Evolutionary conservation across 345 rosid species (phyloP), one percentile per base, ranked within the genome.

Genomic region (Euphorbia tirucalli): DNA sequence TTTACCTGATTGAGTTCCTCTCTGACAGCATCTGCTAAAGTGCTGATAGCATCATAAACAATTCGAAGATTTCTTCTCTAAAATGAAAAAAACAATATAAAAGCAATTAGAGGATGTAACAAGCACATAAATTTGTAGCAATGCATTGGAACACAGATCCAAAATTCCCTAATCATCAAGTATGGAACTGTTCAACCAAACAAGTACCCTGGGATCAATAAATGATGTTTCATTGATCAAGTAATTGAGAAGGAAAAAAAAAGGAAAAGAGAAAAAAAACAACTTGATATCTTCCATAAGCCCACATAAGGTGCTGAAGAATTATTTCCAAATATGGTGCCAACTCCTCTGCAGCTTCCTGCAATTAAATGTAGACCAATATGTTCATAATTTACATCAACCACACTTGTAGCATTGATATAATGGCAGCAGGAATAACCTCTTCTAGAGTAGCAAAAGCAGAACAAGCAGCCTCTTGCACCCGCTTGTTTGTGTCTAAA

Each of bases 381-480:
- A 31, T 15, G 37, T 22, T 66, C 59, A 24, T 77, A 58, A 66
- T 69, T 57, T 77, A 31, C 28, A 22, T 50, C 16, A 66, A 59
- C 46, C 57, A 31, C 56, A 67, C 56, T 57, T 60, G 58, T 19
- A 13, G 39, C 19, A 15, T 27, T 60, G 18, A 28, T 31, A 28
- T 18, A 60, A 10, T 60, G 37, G 11, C 39, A 16, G 39, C 64
- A 41, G 68, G 57, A 79, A 49, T 43, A 73, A 94, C 98, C 99
- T 95, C 97, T 80, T 87, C 97, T 79, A 95, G 81, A 21, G 96
- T 95, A 22, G 97, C 97, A 82, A 95, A 88, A 62, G 99, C 95
- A 56, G 97, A 95, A 83, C 99, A 95, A 63, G 99, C 99, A 73
- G 97, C 99, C 84, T 90, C 97, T 78, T 95, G 99, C 62, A 95